Conservation (phyloP, 1,139 yeast species). For the Diutina sp. region DNA sequence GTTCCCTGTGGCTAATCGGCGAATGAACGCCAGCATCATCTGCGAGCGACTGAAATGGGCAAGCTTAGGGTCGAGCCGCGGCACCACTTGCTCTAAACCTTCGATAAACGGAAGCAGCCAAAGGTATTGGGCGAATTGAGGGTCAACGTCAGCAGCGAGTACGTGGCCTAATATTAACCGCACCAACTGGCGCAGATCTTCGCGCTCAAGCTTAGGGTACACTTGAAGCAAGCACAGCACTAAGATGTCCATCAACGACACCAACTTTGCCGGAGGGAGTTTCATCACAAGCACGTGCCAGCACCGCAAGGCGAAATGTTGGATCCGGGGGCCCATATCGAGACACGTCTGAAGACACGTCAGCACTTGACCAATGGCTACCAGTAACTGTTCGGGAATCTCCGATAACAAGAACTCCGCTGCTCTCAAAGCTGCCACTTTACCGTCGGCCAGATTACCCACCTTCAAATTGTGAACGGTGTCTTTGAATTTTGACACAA, state of each 20-base stretch:
- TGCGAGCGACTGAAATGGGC: not conserved
- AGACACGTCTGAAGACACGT: slow-evolving; percentile 78
- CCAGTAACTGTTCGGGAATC: slow-evolving; percentile 18
- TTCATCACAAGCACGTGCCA: slow-evolving; percentile 47
- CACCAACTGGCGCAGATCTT: slow-evolving; percentile 30
- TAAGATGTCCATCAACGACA: slow-evolving; percentile 31
- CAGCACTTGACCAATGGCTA: slow-evolving; percentile 79
- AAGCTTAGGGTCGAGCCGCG: not conserved
- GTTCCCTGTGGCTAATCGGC: slow-evolving; percentile 55
- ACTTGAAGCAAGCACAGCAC: slow-evolving; percentile 44
- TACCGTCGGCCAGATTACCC: not conserved
- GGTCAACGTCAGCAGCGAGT: slow-evolving; percentile 21
- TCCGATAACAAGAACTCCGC: slow-evolving; percentile 23
- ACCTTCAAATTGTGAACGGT: not conserved
- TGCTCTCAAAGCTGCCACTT: not conserved
- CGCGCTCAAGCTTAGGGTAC: slow-evolving; percentile 38
- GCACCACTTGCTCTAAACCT: not conserved
- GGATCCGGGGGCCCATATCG: slow-evolving; percentile 43
- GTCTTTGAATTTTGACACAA: not conserved
- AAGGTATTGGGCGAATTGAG: slow-evolving; percentile 33
- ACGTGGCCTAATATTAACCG: slow-evolving; percentile 29
- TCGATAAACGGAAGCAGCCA: slow-evolving; percentile 16
- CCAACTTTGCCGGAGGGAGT: slow-evolving; percentile 38
- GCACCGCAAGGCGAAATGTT: slow-evolving; percentile 50
- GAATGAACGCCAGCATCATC: slow-evolving; percentile 28